These are phyloP conservation scores for Scheffersomyces illinoinensis DNA, from an alignment of 1,139 yeast species.

Conservation along the genomic window DNA sequence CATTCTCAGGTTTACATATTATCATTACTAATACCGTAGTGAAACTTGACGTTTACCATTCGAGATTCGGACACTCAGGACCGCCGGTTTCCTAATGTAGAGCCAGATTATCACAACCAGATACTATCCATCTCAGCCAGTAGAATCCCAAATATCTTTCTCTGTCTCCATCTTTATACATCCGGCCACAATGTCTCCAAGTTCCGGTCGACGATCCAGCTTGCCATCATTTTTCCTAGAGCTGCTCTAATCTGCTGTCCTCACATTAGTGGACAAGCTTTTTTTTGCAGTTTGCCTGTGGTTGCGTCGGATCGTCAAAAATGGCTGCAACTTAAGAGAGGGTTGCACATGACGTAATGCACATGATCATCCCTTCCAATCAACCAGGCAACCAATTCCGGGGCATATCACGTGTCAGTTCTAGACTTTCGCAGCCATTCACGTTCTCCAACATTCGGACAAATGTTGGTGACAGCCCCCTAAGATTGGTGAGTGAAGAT, in stretches of 20 bases:
- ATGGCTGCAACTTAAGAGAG: neutral
- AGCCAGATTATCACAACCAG: neutral
- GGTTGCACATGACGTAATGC: neutral
- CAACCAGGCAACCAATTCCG: neutral
- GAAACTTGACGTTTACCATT: neutral
- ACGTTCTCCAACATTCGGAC: neutral
- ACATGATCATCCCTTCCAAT: neutral
- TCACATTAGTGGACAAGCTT: neutral
- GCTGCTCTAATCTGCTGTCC: neutral
- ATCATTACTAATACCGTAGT: neutral
- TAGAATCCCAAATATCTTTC: neutral
- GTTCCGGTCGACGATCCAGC: neutral
- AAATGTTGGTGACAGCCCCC: neutral
- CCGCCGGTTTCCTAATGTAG: neutral
- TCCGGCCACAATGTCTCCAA: neutral
- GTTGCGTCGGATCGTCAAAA: neutral
- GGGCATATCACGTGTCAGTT: neutral
- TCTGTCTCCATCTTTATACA: neutral
- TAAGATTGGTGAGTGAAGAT: neutral
- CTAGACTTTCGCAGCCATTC: neutral
- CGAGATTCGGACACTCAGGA: neutral
- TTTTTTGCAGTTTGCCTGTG: neutral
- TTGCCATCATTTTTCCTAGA: neutral
- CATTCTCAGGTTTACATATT: neutral
- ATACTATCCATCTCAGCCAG: neutral